Percentiles rank a stretch among this genome's conserved stretches.
phyloP scores from a whole-genome alignment of 108 stramenopile genomes.

The Pseudonitzschia multiseries region DNA sequence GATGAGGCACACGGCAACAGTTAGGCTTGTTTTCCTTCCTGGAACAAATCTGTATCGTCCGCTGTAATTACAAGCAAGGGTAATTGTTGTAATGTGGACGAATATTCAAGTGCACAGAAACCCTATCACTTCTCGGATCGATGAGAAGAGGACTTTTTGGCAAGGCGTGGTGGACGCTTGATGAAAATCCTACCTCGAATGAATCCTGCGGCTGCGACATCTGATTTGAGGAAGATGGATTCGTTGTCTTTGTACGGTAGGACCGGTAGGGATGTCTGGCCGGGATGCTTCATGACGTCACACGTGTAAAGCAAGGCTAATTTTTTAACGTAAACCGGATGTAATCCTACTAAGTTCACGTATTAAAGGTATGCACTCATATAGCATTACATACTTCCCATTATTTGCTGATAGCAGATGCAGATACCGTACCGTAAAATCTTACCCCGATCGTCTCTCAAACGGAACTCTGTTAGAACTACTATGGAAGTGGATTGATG shows the following conservation, averaged over 20 bases:
- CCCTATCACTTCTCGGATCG: background rate
- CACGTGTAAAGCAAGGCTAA: constrained; percentile 9
- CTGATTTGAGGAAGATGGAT: background rate
- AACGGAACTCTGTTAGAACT: too few species aligned
- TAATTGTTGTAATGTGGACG: background rate
- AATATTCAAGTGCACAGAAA: background rate
- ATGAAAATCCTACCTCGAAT: background rate
- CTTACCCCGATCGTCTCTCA: too few species aligned
- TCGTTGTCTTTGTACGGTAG: background rate
- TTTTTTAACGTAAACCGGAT: too few species aligned
- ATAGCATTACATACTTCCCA: too few species aligned
- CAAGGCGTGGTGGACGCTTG: background rate
- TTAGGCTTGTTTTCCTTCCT: background rate
- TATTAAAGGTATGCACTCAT: too few species aligned
- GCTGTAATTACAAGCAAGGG: background rate
- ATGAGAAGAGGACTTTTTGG: background rate
- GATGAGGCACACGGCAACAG: background rate
- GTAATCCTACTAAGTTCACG: too few species aligned
- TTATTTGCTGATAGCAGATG: too few species aligned
- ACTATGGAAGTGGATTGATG: too few species aligned
- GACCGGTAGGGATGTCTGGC: background rate
- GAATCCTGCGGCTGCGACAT: background rate
- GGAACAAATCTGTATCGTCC: background rate
- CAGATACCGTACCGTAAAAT: too few species aligned
- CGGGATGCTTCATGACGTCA: constrained; percentile 1